Conservation (phyloP, 176 grass and related monocot species). For the Carex littledalei region DNA sequence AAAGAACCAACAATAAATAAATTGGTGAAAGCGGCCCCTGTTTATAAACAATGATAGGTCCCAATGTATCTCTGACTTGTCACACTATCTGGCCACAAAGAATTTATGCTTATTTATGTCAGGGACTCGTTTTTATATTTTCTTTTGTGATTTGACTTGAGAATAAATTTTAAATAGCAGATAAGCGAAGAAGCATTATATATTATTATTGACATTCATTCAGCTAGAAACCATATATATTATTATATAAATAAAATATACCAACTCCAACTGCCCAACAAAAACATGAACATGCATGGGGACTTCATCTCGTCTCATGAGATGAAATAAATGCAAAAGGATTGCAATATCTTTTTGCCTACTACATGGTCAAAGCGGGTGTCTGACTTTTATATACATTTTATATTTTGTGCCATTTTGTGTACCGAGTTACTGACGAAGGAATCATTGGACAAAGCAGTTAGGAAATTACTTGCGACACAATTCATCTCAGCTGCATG, state of each 20-base stretch:
- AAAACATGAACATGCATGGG: slow-evolving; percentile 2
- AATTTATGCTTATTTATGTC: too few relatives aligned
- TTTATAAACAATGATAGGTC: neutral
- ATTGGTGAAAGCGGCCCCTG: neutral
- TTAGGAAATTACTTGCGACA: neutral
- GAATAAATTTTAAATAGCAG: neutral
- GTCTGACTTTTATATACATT: neutral
- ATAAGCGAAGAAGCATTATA: neutral
- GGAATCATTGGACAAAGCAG: neutral
- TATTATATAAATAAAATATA: neutral
- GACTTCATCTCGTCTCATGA: neutral
- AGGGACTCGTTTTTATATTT: neutral
- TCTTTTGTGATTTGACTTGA: neutral
- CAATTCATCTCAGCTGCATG: neutral
- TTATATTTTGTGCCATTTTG: neutral
- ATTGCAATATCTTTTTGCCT: neutral
- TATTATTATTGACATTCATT: too few relatives aligned
- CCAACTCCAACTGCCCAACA: neutral
- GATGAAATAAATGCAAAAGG: neutral
- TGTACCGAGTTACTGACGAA: neutral
- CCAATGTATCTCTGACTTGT: too few relatives aligned
- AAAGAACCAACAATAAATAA: neutral
- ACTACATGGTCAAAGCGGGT: neutral
- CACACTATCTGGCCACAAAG: too few relatives aligned
- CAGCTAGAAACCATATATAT: neutral